A percentile compares a stretch with the other conserved stretches of the same genome.
Conservation (phyloP, 129 eudicot species). For the Helianthus tuberosus region DNA sequence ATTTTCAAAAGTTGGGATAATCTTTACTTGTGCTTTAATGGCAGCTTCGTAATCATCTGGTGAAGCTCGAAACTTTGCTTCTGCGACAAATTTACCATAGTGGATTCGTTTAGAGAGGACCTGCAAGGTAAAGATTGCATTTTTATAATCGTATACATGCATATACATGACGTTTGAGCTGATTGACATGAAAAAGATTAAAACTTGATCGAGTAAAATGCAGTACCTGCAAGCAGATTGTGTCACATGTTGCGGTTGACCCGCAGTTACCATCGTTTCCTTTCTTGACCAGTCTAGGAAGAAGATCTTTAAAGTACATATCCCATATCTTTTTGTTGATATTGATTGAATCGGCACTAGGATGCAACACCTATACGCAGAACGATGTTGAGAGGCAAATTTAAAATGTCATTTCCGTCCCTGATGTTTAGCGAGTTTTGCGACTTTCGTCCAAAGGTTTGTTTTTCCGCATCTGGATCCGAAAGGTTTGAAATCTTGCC, state of each 20-base stretch:
- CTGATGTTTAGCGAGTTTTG: too few relatives aligned
- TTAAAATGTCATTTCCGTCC: not conserved
- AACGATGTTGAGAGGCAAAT: not conserved
- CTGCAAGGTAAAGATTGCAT: constrained; percentile 35
- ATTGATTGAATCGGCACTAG: constrained; percentile 62
- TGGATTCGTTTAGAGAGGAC: constrained; percentile 80
- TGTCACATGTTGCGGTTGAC: constrained; percentile 74
- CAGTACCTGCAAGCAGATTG: constrained; percentile 82
- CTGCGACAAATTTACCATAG: constrained; percentile 91
- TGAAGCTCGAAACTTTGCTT: constrained; percentile 75
- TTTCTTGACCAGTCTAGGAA: constrained; percentile 75
- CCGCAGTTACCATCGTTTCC: constrained; percentile 89
- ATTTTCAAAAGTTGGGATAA: not conserved
- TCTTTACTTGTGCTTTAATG: constrained; percentile 62
- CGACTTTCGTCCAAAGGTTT: too few relatives aligned
- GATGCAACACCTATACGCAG: constrained; percentile 73
- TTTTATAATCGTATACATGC: not conserved
- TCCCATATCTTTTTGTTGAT: constrained; percentile 75
- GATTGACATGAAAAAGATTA: not conserved
- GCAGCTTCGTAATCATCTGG: constrained; percentile 70
- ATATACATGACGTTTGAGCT: constrained; percentile 1
- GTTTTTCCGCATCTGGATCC: too few relatives aligned
- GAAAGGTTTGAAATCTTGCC: too few relatives aligned
- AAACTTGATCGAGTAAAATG: not conserved
- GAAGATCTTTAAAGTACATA: constrained; percentile 74